These are phyloP conservation scores for Cinchona pubescens DNA, from an alignment of 257 asterid species.

Conservation along the genomic window DNA sequence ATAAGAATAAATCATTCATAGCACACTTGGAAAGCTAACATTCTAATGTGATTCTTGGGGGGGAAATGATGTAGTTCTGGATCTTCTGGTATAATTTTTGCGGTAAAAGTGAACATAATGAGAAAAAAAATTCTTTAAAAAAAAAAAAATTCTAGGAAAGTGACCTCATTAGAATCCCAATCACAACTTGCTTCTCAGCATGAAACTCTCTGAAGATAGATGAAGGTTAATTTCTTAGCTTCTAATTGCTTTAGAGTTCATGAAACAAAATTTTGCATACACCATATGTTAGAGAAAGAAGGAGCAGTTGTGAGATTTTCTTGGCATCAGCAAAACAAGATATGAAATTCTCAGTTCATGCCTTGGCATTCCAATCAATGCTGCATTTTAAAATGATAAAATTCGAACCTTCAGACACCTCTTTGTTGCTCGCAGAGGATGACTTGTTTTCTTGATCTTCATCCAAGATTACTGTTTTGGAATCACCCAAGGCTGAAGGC, in stretches of 20 bases:
- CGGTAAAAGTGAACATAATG: background rate
- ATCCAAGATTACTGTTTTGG: constrained; percentile 26
- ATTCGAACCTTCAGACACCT: constrained; percentile 25
- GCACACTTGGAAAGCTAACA: background rate
- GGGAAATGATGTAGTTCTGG: no score
- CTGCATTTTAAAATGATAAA: no score
- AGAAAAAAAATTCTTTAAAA: background rate
- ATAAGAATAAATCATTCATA: background rate
- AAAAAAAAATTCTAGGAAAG: background rate
- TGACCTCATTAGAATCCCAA: background rate
- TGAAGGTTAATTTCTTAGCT: background rate
- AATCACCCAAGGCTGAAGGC: constrained; percentile 36
- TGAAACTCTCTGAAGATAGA: background rate
- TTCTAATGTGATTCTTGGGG: background rate
- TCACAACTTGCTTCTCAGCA: background rate
- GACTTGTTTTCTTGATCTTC: constrained; percentile 25
- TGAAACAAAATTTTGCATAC: background rate
- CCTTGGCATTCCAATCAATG: background rate
- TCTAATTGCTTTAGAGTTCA: background rate
- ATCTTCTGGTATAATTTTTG: background rate
- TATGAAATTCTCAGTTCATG: background rate
- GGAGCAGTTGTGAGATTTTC: background rate
- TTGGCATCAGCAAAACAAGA: background rate
- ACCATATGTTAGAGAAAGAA: background rate
- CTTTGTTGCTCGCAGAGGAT: constrained; percentile 5